Evolutionary conservation across 2,329 filamentous ascomycete genomes (phyloP), one percentile per base, ranked within the genome.

Genomic region (Fonsecaea erecta): DNA sequence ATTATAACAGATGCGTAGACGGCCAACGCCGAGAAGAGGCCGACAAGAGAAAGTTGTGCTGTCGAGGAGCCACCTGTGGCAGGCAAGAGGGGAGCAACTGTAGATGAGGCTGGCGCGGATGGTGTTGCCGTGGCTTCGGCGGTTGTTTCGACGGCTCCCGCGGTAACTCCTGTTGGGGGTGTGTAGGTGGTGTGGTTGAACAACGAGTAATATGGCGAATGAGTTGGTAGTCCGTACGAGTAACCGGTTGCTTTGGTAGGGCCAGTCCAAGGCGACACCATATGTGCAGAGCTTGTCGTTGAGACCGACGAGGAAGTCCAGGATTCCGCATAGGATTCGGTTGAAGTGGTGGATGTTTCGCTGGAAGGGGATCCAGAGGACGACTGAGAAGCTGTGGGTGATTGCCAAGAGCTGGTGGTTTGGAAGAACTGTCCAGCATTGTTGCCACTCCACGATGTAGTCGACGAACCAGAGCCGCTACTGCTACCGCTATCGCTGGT

Each of bases 331-430:
- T 64, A 71, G 9, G 72, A 67, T 14, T 56, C 43, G 30, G 63
- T 64, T 14, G 68, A 70, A 32, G 59, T 74, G 71, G 71, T 70
- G 71, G 63, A 64, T 61, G 18, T 71, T 71, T 66, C 75, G 52
- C 72, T 71, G 40, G 75, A 67, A 12, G 28, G 28, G 3, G 28
- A 30, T 8, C 8, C 28, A 30, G 58, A 37, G 8, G 58, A 61
- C n/a, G 58, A 67, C 2, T 73, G 72, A 61, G 77, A 75, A 43
- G 59, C 52, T 40, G 18, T 70, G 54, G 51, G 68, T 60, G 48
- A 65, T 65, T 48, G 68, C 60, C 40, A 61, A 9, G 57, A 58
- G 26, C 55, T 60, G 43, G 28, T 60, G 18, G 43, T 24, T 35
- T 60, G 57, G 12, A 60, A 60, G 46, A 60, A 60, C 63, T 69